Conservation (phyloP, 495 filamentous ascomycete species). For the Aspergillus homomorphus region DNA sequence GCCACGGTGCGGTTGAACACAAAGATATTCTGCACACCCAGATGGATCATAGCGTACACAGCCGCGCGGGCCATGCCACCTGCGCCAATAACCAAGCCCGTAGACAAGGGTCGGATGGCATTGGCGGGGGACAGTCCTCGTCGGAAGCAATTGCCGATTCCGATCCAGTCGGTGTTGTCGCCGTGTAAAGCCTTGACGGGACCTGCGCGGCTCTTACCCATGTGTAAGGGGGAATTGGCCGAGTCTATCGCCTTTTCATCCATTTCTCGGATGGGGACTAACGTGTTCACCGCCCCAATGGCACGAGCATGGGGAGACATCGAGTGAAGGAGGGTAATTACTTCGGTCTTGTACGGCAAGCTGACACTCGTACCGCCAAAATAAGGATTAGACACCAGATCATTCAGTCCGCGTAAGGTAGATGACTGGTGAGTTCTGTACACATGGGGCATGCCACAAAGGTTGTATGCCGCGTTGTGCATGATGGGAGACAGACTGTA, state of each 20-base stretch:
- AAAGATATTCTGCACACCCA: slow-evolving; percentile 73
- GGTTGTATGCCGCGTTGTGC: slow-evolving; percentile 71
- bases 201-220: slow-evolving; percentile 60
- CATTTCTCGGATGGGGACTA: slow-evolving; percentile 65
- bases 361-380: slow-evolving; percentile 76
- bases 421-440: slow-evolving; percentile 66
- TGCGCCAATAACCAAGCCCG: slow-evolving; percentile 70
- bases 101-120: slow-evolving; percentile 64
- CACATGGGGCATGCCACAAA: slow-evolving; percentile 67
- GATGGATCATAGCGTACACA: slow-evolving; percentile 73
- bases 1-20: slow-evolving; percentile 63
- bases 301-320: slow-evolving; percentile 71
- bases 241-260: slow-evolving; percentile 40
- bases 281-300: slow-evolving; percentile 76
- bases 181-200: slow-evolving; percentile 65
- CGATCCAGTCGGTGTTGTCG: slow-evolving; percentile 82
- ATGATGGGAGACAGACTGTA: slow-evolving; percentile 50
- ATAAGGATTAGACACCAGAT: slow-evolving; percentile 57
- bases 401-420: slow-evolving; percentile 61
- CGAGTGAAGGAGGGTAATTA: slow-evolving; percentile 64
- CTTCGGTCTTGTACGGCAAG: slow-evolving; percentile 71
- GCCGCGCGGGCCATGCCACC: slow-evolving; percentile 78
- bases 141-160: slow-evolving; percentile 66
- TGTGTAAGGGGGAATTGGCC: slow-evolving; percentile 43
- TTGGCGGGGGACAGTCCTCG: slow-evolving; percentile 75